Evolutionary conservation across 257 asterid species (phyloP).

Genomic region (Fraxinus anomala): DNA sequence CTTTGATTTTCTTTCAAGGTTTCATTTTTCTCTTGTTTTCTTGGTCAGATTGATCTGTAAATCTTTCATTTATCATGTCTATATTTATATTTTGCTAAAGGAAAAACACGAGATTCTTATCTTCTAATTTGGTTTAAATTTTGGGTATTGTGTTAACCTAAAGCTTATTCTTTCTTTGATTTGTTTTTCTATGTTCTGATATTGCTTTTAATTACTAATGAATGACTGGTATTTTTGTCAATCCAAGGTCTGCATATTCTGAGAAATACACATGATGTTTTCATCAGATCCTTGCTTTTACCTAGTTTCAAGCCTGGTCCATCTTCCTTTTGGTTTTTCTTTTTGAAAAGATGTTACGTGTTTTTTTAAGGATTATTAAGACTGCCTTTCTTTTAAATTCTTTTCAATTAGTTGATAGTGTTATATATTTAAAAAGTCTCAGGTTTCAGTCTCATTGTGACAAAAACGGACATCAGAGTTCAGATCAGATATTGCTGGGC

Average conservation of each 20-base stretch:
- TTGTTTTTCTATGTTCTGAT: neutral
- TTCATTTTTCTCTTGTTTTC: neutral
- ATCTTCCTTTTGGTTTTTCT: neutral
- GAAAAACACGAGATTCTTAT: neutral
- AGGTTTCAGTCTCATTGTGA: neutral
- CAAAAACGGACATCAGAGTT: conserved; percentile 19
- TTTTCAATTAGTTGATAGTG: neutral
- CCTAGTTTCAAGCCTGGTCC: conserved; percentile 42
- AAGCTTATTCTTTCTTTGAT: neutral
- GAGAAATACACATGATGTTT: conserved; percentile 27
- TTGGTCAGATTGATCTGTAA: neutral
- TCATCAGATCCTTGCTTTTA: conserved; percentile 29
- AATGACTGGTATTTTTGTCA: conserved; percentile 16
- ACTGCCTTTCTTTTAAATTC: neutral
- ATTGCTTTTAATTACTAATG: conserved; percentile 11
- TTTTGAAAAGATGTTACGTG: neutral
- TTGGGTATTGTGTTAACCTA: too few species aligned
- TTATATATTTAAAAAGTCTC: neutral
- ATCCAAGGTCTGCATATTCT: conserved; percentile 11
- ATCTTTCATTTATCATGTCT: neutral
- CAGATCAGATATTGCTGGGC: conserved; percentile 20
- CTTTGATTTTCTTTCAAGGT: neutral
- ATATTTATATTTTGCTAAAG: neutral
- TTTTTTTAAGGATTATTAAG: too few species aligned
- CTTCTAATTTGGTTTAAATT: neutral